Conservation (phyloP, 208 protist species). For the Vickermania spadyakhi region DNA sequence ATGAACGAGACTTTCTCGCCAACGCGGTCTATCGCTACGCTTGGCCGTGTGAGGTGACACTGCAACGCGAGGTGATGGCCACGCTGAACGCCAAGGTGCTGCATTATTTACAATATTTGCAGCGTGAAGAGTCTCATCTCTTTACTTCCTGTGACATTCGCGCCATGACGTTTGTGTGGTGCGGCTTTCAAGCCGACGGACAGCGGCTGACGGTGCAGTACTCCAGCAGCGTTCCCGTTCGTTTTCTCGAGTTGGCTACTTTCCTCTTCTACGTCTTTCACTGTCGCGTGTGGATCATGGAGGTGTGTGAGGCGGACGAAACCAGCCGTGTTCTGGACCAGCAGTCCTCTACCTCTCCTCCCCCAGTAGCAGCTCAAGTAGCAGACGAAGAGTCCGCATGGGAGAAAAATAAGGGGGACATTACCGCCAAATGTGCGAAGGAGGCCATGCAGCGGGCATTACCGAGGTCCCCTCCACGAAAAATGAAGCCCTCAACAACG, state of each 20-base stretch:
- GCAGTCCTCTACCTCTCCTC: no score
- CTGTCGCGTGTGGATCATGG: slow-evolving; percentile 64
- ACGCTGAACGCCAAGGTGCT: not conserved
- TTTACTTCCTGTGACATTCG: slow-evolving; percentile 47
- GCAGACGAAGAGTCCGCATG: no score
- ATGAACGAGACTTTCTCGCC: not conserved
- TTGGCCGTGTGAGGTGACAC: not conserved
- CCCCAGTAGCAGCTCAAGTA: no score
- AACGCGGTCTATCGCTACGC: not conserved
- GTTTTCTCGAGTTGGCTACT: slow-evolving; percentile 63
- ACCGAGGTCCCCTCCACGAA: no score
- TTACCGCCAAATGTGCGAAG: no score
- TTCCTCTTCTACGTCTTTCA: slow-evolving; percentile 62
- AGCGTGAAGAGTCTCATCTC: no score
- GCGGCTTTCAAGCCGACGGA: slow-evolving; percentile 72
- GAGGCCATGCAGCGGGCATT: no score
- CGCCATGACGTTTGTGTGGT: slow-evolving; percentile 52
- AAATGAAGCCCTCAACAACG: no score
- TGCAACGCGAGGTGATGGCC: not conserved
- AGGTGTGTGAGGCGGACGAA: no score
- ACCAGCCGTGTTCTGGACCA: no score
- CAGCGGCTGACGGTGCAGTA: slow-evolving; percentile 79
- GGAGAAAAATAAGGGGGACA: no score
- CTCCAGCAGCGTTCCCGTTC: slow-evolving; percentile 20
- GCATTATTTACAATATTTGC: no score